These are phyloP conservation scores for Teratosphaeria destructans DNA, from an alignment of 2,329 filamentous ascomycete species.

Conservation along the genomic window DNA sequence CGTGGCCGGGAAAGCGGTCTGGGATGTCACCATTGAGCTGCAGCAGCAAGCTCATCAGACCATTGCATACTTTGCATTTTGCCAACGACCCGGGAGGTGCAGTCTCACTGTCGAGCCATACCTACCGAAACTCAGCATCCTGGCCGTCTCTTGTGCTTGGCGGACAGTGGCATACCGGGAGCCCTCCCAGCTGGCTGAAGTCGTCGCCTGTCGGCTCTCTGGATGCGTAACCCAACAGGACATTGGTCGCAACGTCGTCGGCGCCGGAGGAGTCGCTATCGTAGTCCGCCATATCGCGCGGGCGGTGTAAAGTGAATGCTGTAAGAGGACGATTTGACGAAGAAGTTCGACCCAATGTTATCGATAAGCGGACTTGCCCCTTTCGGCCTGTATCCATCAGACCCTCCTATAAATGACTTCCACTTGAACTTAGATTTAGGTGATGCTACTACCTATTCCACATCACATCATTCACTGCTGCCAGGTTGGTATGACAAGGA, in stretches of 20 bases:
- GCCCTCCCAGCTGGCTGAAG: constrained; percentile 79
- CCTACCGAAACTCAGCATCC: constrained; percentile 38
- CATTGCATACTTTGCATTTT: constrained; percentile 79
- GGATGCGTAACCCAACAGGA: constrained; percentile 81
- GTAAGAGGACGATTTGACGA: too few species aligned
- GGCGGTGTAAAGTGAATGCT: background rate
- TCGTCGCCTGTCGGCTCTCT: constrained; percentile 69
- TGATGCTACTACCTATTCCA: too few species aligned
- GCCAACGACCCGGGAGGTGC: constrained; percentile 67
- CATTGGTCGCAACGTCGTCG: constrained; percentile 69
- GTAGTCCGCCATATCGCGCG: constrained; percentile 47
- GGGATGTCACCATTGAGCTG: constrained; percentile 88
- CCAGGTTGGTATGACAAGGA: too few species aligned
- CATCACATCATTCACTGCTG: too few species aligned
- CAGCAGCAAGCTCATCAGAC: constrained; percentile 71
- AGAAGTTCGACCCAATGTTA: background rate
- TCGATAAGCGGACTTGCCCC: background rate
- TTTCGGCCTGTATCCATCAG: background rate
- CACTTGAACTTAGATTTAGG: background rate
- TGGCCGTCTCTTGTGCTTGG: constrained; percentile 1
- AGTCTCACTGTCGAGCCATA: constrained; percentile 67
- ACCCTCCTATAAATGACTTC: background rate
- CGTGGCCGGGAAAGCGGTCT: constrained; percentile 74
- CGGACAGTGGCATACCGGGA: constrained; percentile 52
- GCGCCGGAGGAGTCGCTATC: constrained; percentile 77